Evolutionary conservation across 1,284 basidiomycete genomes (phyloP).

Genomic region (Microbotryum lychnidis-dioicae): DNA sequence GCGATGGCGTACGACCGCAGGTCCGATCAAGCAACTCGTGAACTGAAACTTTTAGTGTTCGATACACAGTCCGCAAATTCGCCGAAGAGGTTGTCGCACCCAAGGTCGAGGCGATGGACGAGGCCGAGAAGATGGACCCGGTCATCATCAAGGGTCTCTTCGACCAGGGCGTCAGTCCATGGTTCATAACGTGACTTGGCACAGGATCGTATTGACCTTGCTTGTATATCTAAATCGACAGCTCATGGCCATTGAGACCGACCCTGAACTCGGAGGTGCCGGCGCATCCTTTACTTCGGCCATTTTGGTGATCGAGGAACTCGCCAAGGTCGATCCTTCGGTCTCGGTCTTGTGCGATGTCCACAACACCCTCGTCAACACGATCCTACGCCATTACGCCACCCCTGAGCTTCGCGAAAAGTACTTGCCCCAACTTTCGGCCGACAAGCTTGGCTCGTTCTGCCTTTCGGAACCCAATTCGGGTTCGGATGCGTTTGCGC

Average conservation of each 20-base stretch:
- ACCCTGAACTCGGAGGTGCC: conserved; percentile 71
- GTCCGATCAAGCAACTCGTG: not conserved
- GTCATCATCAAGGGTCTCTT: conserved; percentile 80
- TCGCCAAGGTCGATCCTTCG: conserved; percentile 91
- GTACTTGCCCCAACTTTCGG: conserved; percentile 77
- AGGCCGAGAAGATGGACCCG: conserved; percentile 91
- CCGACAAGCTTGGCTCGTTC: conserved; percentile 86
- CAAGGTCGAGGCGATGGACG: conserved; percentile 93
- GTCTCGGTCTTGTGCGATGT: conserved; percentile 97
- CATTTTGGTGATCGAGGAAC: conserved; percentile 93
- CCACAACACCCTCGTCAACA: conserved; percentile 95
- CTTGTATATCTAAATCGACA: conserved; percentile 37
- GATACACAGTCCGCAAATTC: conserved; percentile 65
- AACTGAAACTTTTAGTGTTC: not conserved
- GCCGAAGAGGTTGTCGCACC: conserved; percentile 82
- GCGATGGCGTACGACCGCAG: not conserved
- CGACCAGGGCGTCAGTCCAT: conserved; percentile 73
- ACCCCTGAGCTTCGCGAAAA: conserved; percentile 76
- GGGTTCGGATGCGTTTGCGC: conserved; percentile 93
- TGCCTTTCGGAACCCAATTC: conserved; percentile 87
- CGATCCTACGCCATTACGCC: conserved; percentile 81
- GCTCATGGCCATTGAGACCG: conserved; percentile 97
- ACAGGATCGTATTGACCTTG: not conserved
- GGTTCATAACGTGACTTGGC: conserved; percentile 14
- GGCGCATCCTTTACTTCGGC: conserved; percentile 89